Conservation (phyloP, 2,329 filamentous ascomycete species). For the Xylaria sp. region DNA sequence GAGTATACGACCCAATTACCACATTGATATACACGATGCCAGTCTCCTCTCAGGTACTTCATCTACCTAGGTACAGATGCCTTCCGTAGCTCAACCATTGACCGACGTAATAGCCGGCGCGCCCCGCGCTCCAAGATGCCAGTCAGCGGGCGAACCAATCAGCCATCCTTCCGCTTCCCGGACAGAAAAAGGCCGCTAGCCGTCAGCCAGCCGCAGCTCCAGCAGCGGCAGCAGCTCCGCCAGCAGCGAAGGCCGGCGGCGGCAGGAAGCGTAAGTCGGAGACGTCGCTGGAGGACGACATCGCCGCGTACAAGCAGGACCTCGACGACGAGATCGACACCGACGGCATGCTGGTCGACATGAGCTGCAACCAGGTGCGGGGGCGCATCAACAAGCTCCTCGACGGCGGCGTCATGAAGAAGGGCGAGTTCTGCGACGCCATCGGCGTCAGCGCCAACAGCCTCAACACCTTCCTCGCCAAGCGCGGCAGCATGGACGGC, state of each 20-base stretch:
- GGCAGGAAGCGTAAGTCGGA: conserved; percentile 34
- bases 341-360: conserved; percentile 8
- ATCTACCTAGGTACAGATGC: neutral
- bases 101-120: conserved; percentile 4
- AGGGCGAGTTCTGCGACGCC: conserved; percentile 27
- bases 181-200: conserved; percentile 2
- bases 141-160: conserved; percentile 7
- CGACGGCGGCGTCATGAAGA: conserved; percentile 31
- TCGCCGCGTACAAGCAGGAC: conserved; percentile 33
- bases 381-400: conserved; percentile 28
- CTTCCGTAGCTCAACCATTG: neutral
- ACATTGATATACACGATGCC: neutral
- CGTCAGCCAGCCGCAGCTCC: neutral
- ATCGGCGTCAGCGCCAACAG: conserved; percentile 10
- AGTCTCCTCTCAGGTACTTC: conserved; percentile 1
- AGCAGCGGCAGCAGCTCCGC: neutral
- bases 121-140: conserved; percentile 10
- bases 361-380: conserved; percentile 24
- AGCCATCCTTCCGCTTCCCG: neutral
- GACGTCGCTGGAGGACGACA: conserved; percentile 30
- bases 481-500: conserved; percentile 22
- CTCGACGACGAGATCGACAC: conserved; percentile 24
- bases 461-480: conserved; percentile 22
- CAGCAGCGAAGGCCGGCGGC: neutral
- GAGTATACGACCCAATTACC: too few relatives aligned